Base-by-base conservation (phyloP, 2,329 filamentous ascomycete species). In the Cladosporium sp. region DNA sequence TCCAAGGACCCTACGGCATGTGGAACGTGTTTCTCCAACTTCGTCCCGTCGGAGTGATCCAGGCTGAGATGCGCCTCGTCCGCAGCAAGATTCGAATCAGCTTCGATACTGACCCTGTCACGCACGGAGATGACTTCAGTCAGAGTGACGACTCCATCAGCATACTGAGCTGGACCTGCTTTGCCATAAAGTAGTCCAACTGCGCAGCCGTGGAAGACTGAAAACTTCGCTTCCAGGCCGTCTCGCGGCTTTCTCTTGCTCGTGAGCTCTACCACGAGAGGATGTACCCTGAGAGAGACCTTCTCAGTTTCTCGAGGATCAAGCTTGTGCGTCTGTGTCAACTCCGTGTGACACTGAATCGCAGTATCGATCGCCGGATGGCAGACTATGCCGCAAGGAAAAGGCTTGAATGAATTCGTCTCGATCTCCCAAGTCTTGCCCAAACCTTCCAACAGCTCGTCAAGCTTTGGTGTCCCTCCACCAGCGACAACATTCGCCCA, bases 391-490 rank as follows among this genome's bases (percentile, higher is more conserved):
- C 84, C 84, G 71, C 84, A 86, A 0, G 84, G 84, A 66, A 83
- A 86, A 0, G 84, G 84, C 70, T 86, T 86, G 75, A 86, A 86
- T 1, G 82, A 80, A 67, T 86, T 86, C 67, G 79, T 79, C 69
- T 80, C 76, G 10, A 83, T 81, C 75, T 86, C 83, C 84, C 84
- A 86, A n/a, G 68, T 70, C 39, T 68, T 65, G 1, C 76, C 74
- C 14, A 81, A 67, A 21, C 76, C 74, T 1, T 70, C 76, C 39
- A 82, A 70, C 66, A 79, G 76, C 43, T 74, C 76, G 7, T 79
- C 75, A 21, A 81, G 74, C 39, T 77, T 75, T 34, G 82, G 78
- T 3, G 64, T 79, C 73, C 39, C 77, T 74, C 66, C 68, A 23
- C 80, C 79, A 30, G 70, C 60, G 23, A 85, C 82, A 2, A 86